Percentiles rank a stretch among this genome's conserved stretches.
phyloP scores from a whole-genome alignment of 2,329 filamentous ascomycete species.

The Clarireedia monteithiana region DNA sequence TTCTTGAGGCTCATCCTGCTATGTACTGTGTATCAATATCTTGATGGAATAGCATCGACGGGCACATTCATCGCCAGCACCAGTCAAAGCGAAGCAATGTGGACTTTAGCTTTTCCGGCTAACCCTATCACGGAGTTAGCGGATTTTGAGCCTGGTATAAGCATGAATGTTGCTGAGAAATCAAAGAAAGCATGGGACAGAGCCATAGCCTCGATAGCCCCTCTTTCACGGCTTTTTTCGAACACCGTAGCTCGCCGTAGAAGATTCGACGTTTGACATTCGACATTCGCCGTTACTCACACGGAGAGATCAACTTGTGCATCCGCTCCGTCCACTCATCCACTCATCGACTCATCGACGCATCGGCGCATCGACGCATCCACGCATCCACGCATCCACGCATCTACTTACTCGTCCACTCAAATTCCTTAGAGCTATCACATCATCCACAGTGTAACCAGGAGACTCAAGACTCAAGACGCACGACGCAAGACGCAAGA shows the following conservation, averaged over 20 bases:
- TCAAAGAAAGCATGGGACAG: background rate
- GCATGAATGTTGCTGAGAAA: slow-evolving; percentile 3
- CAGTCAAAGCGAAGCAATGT: background rate
- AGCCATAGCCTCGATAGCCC: background rate
- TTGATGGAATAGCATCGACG: no score
- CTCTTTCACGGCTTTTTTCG: background rate
- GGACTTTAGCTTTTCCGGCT: background rate
- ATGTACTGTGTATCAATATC: no score
- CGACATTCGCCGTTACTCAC: background rate
- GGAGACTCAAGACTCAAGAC: background rate
- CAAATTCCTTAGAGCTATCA: background rate
- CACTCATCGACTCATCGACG: no score
- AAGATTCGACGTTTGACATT: no score
- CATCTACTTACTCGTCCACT: no score
- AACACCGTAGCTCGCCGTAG: no score
- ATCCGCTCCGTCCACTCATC: no score
- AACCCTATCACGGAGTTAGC: background rate
- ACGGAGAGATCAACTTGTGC: background rate
- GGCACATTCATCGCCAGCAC: no score
- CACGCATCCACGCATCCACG: no score
- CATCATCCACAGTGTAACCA: background rate
- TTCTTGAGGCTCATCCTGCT: no score
- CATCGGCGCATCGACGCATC: no score
- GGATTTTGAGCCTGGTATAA: background rate
- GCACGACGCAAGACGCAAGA: no score